Percentiles rank a stretch among this genome's conserved stretches.
phyloP scores from a whole-genome alignment of 2,329 filamentous ascomycete genomes.

The Didymosphaeria variabile region DNA sequence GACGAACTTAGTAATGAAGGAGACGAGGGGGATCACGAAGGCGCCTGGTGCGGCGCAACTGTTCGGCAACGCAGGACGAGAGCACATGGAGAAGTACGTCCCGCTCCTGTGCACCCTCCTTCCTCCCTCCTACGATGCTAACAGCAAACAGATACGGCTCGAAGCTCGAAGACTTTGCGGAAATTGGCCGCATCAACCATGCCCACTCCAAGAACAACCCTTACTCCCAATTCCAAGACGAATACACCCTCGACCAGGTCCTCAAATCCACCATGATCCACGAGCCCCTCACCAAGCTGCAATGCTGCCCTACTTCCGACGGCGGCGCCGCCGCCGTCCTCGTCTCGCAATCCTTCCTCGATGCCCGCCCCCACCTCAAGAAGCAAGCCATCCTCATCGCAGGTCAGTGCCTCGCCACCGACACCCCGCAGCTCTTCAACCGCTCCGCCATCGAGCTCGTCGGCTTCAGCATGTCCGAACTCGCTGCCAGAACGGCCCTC shows the following conservation, averaged over 20 bases:
- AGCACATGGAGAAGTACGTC: conserved; percentile 90
- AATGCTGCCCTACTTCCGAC: conserved; percentile 97
- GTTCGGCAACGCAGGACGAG: conserved; percentile 91
- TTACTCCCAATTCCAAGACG: conserved; percentile 96
- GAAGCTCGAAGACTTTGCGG: conserved; percentile 84
- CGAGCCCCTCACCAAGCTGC: conserved; percentile 92
- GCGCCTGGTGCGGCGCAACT: conserved; percentile 89
- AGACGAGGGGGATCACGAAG: conserved; percentile 81
- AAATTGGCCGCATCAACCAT: conserved; percentile 94
- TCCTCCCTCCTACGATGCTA: not conserved
- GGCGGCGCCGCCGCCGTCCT: conserved; percentile 88
- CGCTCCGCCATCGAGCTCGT: conserved; percentile 84
- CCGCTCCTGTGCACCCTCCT: not conserved
- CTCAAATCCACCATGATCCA: conserved; percentile 79
- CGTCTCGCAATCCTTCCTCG: conserved; percentile 88
- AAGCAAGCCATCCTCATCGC: conserved; percentile 87
- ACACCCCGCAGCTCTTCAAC: conserved; percentile 81
- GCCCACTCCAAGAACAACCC: conserved; percentile 90
- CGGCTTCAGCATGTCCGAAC: conserved; percentile 84
- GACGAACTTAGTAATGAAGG: conserved; percentile 79
- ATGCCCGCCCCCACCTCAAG: conserved; percentile 81
- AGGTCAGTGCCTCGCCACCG: conserved; percentile 87
- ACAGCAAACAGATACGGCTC: conserved; percentile 74
- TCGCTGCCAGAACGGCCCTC: conserved; percentile 74
- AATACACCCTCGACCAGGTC: conserved; percentile 88